Base-by-base conservation (phyloP, 768 basidiomycete species). In the Porphyrellus cyaneotinctus region DNA sequence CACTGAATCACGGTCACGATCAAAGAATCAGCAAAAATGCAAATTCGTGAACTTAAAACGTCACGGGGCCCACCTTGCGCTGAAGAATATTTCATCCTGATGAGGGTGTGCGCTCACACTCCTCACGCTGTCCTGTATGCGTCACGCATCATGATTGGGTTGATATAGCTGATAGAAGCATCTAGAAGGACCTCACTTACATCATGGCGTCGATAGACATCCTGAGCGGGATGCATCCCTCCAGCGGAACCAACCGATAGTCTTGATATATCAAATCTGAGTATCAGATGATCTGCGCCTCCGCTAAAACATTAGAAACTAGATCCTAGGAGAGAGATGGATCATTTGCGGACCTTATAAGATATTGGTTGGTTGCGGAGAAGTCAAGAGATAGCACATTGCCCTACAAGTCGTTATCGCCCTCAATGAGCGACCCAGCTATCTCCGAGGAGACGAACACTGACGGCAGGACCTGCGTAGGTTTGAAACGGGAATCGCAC, bases 381-480 rank as follows among this genome's bases (percentile, higher is more conserved):
- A 91, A 89, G 43, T 79, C 79, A 28, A 91, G 71, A 17, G 80
- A 77, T 65, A 91, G 82, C 32, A 90, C 78, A 58, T 88, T 89
- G 37, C 75, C 77, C 88, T 91, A 57, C 11, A 46, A 36, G 49
- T 51, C 38, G 56, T 54, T 61, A 62, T 60, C 56, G 44, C 22
- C 3, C 45, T 53, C 28, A 9, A 52, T 53, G 54, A 65, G 44
- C 32, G 23, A 15, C 47, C 17, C 39, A 47, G 28, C 31, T 47
- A 65, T 65, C 61, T 68, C 65, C 63, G 66, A 67, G 66, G 66
- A 61, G 39, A 50, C 24, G 43, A 22, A 45, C 3, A 51, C 67
- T 52, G 49, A 72, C 71, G 6, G 47, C 41, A n/a, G 81, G 82
- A 1, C 84, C 83, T 23, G 61, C 58, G 47, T 80, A 74, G 3